Percentiles rank a stretch among this genome's conserved stretches.
Evolutionary conservation across 148 eudicot species (phyloP).

Genomic region (Cornus florida): DNA sequence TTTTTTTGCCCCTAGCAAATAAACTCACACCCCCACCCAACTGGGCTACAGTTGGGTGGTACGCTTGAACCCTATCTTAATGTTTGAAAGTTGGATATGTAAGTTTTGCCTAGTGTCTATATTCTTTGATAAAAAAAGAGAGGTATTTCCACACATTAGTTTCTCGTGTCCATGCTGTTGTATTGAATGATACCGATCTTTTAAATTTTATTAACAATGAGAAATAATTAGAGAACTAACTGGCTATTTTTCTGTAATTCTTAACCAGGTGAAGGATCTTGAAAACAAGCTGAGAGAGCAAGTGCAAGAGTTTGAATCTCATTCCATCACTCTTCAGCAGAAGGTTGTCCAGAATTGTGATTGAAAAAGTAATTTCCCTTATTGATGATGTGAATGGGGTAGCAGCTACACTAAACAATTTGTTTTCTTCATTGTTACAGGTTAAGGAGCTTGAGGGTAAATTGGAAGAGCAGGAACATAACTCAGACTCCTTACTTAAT

Average conservation of each 20-base stretch:
- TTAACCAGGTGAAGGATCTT: slow-evolving; percentile 65
- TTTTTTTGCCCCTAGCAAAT: no score
- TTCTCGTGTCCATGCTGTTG: no score
- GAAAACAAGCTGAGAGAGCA: slow-evolving; percentile 73
- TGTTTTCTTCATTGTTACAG: slow-evolving; percentile 31
- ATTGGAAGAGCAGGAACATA: slow-evolving; percentile 51
- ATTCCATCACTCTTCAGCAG: slow-evolving; percentile 48
- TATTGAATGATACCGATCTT: no score
- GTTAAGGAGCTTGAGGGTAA: slow-evolving; percentile 65
- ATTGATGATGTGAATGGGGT: not conserved
- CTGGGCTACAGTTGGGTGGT: no score
- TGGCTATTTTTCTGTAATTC: slow-evolving; percentile 2
- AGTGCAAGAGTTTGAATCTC: slow-evolving; percentile 49
- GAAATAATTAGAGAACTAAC: slow-evolving; percentile 1
- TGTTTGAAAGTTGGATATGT: no score
- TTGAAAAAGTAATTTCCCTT: not conserved
- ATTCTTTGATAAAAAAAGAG: no score
- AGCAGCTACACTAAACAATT: not conserved
- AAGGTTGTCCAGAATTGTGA: slow-evolving; percentile 42
- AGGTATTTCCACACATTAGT: no score
- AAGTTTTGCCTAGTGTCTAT: no score
- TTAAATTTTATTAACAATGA: not conserved
- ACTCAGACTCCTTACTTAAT: slow-evolving; percentile 50
- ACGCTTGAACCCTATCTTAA: no score
- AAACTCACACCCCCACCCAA: no score